Evolutionary conservation across 768 basidiomycete species (phyloP), one percentile per base, ranked within the genome.

Genomic region (Cubamyces sp.): DNA sequence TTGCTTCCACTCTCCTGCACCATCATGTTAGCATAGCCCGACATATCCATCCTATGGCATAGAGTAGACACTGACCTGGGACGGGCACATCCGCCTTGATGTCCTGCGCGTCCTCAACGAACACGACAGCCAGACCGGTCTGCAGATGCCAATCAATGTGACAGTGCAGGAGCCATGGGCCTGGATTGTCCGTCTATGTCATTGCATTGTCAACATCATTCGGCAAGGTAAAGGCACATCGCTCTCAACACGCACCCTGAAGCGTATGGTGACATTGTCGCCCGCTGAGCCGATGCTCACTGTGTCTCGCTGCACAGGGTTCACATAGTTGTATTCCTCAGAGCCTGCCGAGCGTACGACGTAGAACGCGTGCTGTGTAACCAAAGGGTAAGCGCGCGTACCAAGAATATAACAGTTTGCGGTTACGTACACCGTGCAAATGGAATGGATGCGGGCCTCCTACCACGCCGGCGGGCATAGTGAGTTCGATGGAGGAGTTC

Each of bases 61-160:
- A 23, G 5, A 4, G 4, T 25, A 40, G 5, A 39, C 1, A 61
- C 68, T 47, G 11, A 69, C 68, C 37, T 2, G 68, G 66, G 15
- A 61, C 58, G 3, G 61, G 59, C 43, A 64, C 52, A 6, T 54
- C 56, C 8, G 41, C 34, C 7, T 54, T 26, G 1, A 70, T 59
- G 57, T 67, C 68, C 1, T n/a, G 48, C 1, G 70, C 62, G 30
- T 75, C 76, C 60, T 79, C 78, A 0, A 77, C 79, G 46, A 81
- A 75, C 6, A 80, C 76, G 18, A 81, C 60, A 2, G 79, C 79
- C 15, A 80, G 71, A n/a, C 80, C 80, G 1, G 69, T 66, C 15
- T 78, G 71, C 9, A 94, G 76, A 73, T 94, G 91, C 90, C 90
- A 94, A 71, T 92, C 89, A 64, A 90, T 88, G 71, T 91, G 90